These are phyloP conservation scores for Debaryomyces prosopidis DNA, from an alignment of 805 yeast genomes.

Conservation along the genomic window DNA sequence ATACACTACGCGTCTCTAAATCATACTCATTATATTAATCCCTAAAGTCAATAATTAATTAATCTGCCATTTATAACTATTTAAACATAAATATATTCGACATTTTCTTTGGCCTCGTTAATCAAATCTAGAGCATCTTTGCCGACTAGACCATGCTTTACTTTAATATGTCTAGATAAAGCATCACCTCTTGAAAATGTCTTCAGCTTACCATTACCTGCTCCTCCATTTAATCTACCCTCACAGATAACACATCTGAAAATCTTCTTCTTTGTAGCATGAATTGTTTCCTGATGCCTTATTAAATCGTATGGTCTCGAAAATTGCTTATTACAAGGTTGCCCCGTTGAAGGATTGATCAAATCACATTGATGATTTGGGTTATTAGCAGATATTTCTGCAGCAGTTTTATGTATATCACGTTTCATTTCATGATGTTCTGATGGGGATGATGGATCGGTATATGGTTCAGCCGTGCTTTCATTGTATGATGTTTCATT, in stretches of 20 bases:
- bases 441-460: neutral
- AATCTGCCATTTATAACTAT: conserved; percentile 4
- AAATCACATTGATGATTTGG: conserved; percentile 58
- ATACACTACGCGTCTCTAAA: too few relatives aligned
- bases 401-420: conserved; percentile 22
- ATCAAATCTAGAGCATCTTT: conserved; percentile 69
- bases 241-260: conserved; percentile 48
- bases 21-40: too few relatives aligned
- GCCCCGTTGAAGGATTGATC: conserved; percentile 59
- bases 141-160: conserved; percentile 77
- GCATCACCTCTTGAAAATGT: conserved; percentile 51
- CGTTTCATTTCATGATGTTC: neutral
- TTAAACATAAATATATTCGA: conserved; percentile 51
- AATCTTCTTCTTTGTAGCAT: conserved; percentile 45
- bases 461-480: neutral
- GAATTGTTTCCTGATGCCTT: conserved; percentile 51
- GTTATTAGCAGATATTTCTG: conserved; percentile 32
- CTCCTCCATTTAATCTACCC: conserved; percentile 46
- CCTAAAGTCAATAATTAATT: too few relatives aligned
- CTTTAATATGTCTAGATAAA: conserved; percentile 55
- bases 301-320: conserved; percentile 63
- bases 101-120: conserved; percentile 74
- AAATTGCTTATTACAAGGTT: conserved; percentile 73
- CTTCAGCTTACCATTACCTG: conserved; percentile 50
- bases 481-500: neutral